Base-by-base conservation (phyloP, 1,139 yeast species). In the Pneumocystis sp. region DNA sequence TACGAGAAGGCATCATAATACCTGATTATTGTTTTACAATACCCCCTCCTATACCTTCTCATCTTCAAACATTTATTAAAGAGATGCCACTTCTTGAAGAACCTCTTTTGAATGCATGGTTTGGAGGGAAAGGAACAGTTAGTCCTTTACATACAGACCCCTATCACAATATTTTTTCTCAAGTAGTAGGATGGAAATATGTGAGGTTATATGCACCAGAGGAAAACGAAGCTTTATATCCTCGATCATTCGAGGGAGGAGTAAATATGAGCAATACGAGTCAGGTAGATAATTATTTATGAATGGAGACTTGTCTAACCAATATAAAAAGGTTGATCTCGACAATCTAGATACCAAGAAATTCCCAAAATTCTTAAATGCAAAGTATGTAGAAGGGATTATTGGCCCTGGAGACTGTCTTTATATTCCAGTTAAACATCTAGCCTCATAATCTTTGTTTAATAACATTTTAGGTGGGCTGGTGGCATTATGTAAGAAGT, bases 401-500 rank as follows among this genome's bases (percentile, higher is more conserved):
- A 61, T 70, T 8, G 67, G 70, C 0, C 72, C 72, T 15, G 72
- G 72, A 1, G 72, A 70, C 61, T 67, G 69, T 21, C 61, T 70
- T 17, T 70, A 61, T 61, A 69, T 70, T 21, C 72, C 72, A 1
- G 63, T 63, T 45, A 25, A 12, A 5, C 56, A 8, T 50, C 10
- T 50, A 25, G 34, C 17, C 25, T 1, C 25, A 25, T 50, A 50
- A 10, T 50, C 8, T 25, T 4, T 50, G 25, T 17, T 12, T 25
- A 50, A 25, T 4, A 19, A 3, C 44, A 8, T 40, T 25, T 25
- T 50, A 50, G 57, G 34, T 50, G 17, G 69, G 69, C 34, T 70
- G 72, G 71, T 70, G 72, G 72, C 72, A 70, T 60, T 70, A 66
- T 64, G 70, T 70, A 2, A 64, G 63, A 34, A 70, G 71, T 64